phyloP scores from a whole-genome alignment of 176 grass and related monocot species.

The Aegilops longissima region DNA sequence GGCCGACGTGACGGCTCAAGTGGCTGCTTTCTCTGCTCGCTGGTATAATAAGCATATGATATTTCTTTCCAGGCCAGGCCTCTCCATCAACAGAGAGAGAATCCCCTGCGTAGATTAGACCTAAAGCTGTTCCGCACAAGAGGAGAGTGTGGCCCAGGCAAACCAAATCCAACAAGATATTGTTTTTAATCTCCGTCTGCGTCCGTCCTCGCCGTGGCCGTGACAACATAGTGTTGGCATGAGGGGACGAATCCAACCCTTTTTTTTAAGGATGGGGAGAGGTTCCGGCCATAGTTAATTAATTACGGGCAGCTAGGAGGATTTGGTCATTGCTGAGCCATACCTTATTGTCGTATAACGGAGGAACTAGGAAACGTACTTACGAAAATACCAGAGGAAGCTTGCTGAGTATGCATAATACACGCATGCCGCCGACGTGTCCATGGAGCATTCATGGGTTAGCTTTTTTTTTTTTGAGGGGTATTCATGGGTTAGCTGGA shows the following conservation, averaged over 20 bases:
- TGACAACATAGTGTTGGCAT: constrained; percentile 23
- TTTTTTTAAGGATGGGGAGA: background rate
- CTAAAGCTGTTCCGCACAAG: constrained; percentile 24
- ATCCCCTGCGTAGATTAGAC: constrained; percentile 26
- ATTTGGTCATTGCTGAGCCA: background rate
- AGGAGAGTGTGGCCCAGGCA: background rate
- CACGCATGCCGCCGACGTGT: background rate
- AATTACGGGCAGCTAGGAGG: background rate
- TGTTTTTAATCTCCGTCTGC: background rate
- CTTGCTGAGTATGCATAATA: background rate
- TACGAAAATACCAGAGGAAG: background rate
- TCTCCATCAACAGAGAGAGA: constrained; percentile 13
- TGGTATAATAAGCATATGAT: background rate
- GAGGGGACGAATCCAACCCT: background rate
- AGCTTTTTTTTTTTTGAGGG: too few relatives aligned
- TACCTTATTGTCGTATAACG: background rate
- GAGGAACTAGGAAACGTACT: background rate
- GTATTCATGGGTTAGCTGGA: background rate
- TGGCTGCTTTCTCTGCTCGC: background rate
- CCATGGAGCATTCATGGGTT: background rate
- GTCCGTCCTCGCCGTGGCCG: background rate
- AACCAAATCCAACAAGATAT: constrained; percentile 40
- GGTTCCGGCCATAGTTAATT: background rate
- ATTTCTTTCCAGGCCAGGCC: background rate
- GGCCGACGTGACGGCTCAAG: constrained; percentile 18